Evolutionary conservation across 1,139 yeast species (phyloP), one percentile per base, ranked within the genome.

Genomic region (Blastobotrys serpentis): DNA sequence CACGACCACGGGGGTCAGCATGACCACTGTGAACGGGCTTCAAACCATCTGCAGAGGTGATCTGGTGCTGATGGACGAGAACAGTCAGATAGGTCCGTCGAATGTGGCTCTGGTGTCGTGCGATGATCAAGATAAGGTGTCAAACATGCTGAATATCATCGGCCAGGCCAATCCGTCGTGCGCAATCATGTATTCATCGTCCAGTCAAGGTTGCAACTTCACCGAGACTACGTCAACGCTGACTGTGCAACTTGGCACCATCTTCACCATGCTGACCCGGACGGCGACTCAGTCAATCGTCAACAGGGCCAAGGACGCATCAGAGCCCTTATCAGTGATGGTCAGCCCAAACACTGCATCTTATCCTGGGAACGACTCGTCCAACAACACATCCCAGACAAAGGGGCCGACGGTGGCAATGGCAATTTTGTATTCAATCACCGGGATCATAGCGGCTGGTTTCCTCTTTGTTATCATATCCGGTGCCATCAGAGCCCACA

Each of bases 401-500:
- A 40, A 47, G 1, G 49, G 52, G 14, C 51, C 66, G 8, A 56
- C 66, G 2, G 57, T 58, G 10, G 66, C 67, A 18, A 64, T 64
- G 65, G 63, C 61, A 13, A 58, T 63, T 14, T 56, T 67, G 11
- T 67, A 67, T 49, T 52, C 61, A 33, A 47, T 64, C 18, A 58
- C 66, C 2, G 69, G 69, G 2, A 47, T 66, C 23, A 56, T 67
- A 2, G 66, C 68, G 1, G 61, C 60, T 2, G 53, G 60, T 13
- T 64, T 67, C 44, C 49, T 67, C 32, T 55, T 65, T 42, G 53
- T 66, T 11, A 64, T 67, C 37, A 56, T 65, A 4, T 59, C 66
- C 1, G 70, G 70, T 11, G 68, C 69, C 2, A 51, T 65, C 22
- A 57, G 71, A 3, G 63, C 65, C 2, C 69, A 65, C 44, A 58